Percentiles rank a stretch among this genome's conserved stretches.
phyloP scores from a whole-genome alignment of 2,329 filamentous ascomycete genomes.

The Amylocarpus encephaloides region DNA sequence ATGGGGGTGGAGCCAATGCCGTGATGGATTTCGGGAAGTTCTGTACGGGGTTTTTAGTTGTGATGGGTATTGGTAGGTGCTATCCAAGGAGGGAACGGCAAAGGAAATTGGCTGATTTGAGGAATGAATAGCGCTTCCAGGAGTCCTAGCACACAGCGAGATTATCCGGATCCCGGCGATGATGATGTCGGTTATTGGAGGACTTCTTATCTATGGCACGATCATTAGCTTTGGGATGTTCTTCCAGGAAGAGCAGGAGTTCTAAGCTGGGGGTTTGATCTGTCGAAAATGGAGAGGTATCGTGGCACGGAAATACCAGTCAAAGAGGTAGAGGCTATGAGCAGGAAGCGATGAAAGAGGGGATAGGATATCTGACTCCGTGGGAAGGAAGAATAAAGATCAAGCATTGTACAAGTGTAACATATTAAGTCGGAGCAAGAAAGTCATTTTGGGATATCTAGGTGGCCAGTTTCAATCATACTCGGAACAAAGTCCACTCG shows the following conservation, averaged over 20 bases:
- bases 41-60: slow-evolving; percentile 87
- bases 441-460: neutral
- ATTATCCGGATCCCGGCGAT: slow-evolving; percentile 81
- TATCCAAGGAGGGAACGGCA: neutral
- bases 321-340: too few relatives aligned
- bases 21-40: slow-evolving; percentile 92
- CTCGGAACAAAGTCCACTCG: too few relatives aligned
- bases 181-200: slow-evolving; percentile 90
- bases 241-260: slow-evolving; percentile 96
- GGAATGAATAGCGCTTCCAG: slow-evolving; percentile 63
- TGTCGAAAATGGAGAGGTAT: too few relatives aligned
- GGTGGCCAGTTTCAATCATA: neutral
- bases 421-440: slow-evolving; percentile 1
- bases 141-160: slow-evolving; percentile 78
- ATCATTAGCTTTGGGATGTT: slow-evolving; percentile 98
- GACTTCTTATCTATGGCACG: slow-evolving; percentile 91
- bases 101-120: slow-evolving; percentile 8
- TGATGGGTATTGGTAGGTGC: slow-evolving; percentile 90
- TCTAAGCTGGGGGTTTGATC: too few relatives aligned
- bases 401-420: slow-evolving; percentile 3
- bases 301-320: too few relatives aligned
- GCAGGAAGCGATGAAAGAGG: too few relatives aligned
- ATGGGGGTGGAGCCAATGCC: slow-evolving; percentile 63
- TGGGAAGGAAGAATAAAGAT: neutral
- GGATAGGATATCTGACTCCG: too few relatives aligned